A percentile compares a stretch with the other conserved stretches of the same genome.
phyloP scores from a whole-genome alignment of 768 basidiomycete genomes.

The Termitomyces sp. region DNA sequence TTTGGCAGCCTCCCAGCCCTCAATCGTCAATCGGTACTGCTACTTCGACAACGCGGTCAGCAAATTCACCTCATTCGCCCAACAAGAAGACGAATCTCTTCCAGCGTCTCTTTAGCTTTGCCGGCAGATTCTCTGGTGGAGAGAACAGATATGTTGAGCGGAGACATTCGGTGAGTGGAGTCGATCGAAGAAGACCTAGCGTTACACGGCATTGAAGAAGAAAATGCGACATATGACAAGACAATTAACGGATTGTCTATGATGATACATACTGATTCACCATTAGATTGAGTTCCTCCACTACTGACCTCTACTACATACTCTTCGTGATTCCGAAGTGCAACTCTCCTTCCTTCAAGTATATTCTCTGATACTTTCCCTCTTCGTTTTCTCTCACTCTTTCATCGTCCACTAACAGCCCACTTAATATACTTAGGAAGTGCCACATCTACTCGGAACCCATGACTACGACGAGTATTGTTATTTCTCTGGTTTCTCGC shows the following conservation, averaged over 20 bases:
- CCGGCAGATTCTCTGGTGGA: constrained; percentile 41
- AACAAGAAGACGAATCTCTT: constrained; percentile 59
- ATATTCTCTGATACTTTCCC: neutral
- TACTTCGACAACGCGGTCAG: constrained; percentile 57
- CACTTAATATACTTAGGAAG: neutral
- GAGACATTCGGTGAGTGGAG: constrained; percentile 47
- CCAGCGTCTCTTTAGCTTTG: constrained; percentile 54
- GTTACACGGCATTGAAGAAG: constrained; percentile 7
- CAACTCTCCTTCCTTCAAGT: neutral
- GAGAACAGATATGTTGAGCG: constrained; percentile 38
- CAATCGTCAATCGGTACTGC: constrained; percentile 54
- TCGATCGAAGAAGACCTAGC: constrained; percentile 20
- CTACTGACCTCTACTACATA: neutral
- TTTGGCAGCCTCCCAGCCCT: constrained; percentile 35
- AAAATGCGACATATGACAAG: no score
- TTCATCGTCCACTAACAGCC: neutral
- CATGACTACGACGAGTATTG: neutral
- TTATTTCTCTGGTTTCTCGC: neutral
- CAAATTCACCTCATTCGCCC: constrained; percentile 41
- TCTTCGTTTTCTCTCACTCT: neutral
- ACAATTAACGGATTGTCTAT: neutral
- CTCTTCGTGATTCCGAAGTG: neutral
- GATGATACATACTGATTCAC: neutral
- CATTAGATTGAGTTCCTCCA: neutral
- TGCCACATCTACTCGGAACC: neutral